Conservation (phyloP, 106 monocot genomes). For the Phalaenopsis equestris region DNA sequence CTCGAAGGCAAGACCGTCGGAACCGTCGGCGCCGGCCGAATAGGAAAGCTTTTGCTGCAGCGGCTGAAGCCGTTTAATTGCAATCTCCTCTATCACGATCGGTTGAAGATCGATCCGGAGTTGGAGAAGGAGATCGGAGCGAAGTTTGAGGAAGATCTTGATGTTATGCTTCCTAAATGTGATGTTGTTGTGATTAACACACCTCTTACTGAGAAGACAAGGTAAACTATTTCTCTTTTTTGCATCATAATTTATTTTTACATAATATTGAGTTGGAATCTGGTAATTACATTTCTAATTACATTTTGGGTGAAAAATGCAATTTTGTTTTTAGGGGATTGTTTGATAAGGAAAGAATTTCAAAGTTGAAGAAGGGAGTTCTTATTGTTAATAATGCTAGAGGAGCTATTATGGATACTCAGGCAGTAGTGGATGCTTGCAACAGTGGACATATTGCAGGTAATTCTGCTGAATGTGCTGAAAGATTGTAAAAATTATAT, state of each 20-base stretch:
- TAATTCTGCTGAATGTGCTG: slow-evolving; percentile 2
- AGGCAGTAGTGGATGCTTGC: slow-evolving; percentile 91
- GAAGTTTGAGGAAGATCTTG: slow-evolving; percentile 87
- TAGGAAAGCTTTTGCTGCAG: slow-evolving; percentile 78
- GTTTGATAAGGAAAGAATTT: slow-evolving; percentile 80
- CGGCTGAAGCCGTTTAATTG: slow-evolving; percentile 89
- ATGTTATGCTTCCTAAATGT: slow-evolving; percentile 90
- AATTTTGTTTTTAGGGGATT: slow-evolving; percentile 50
- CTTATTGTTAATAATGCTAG: slow-evolving; percentile 95
- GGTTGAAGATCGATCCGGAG: slow-evolving; percentile 62
- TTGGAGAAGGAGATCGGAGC: slow-evolving; percentile 76
- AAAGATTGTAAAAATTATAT: background rate
- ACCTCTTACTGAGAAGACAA: slow-evolving; percentile 93
- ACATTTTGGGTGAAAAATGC: background rate
- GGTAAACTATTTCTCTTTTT: slow-evolving; percentile 14
- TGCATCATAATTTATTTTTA: background rate
- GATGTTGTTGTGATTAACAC: slow-evolving; percentile 79
- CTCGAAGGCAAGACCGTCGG: slow-evolving; percentile 94
- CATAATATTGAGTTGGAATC: background rate
- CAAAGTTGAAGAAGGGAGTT: slow-evolving; percentile 91
- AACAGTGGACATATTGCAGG: slow-evolving; percentile 85
- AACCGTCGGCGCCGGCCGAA: slow-evolving; percentile 86
- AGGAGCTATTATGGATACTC: slow-evolving; percentile 90
- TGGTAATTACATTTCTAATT: background rate
- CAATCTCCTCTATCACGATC: slow-evolving; percentile 81